Conservation (phyloP, 345 rosid genomes). For the Eucalyptus marginata region DNA sequence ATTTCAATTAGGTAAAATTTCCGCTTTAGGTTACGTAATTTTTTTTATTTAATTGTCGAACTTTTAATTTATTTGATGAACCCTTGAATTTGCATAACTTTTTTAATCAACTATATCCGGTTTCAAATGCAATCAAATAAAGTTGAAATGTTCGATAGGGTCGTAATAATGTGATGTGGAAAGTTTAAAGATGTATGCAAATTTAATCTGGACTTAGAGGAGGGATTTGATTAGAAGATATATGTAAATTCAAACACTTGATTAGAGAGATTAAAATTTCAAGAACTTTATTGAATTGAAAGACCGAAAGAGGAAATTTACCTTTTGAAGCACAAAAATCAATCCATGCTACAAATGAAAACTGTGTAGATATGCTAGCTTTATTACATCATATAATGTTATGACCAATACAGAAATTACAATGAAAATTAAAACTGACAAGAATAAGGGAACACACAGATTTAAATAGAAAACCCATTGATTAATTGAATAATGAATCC, state of each 20-base stretch:
- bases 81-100: background rate
- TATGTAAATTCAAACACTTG: background rate
- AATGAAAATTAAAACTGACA: background rate
- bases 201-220: background rate
- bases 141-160: rapidly evolving
- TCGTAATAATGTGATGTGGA: background rate
- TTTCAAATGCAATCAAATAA: no score
- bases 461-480: background rate
- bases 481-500: background rate
- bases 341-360: background rate
- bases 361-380: background rate
- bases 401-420: background rate
- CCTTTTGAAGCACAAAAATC: background rate
- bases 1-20: no score
- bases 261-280: background rate
- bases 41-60: background rate
- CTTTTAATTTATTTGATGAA: no score
- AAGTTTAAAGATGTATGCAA: background rate
- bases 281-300: background rate
- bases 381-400: no score
- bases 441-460: background rate
- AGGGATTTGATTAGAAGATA: background rate
- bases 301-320: background rate
- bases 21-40: background rate
- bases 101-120: no score